Conservation (phyloP, 129 eudicot species). For the Arctium lappa region DNA sequence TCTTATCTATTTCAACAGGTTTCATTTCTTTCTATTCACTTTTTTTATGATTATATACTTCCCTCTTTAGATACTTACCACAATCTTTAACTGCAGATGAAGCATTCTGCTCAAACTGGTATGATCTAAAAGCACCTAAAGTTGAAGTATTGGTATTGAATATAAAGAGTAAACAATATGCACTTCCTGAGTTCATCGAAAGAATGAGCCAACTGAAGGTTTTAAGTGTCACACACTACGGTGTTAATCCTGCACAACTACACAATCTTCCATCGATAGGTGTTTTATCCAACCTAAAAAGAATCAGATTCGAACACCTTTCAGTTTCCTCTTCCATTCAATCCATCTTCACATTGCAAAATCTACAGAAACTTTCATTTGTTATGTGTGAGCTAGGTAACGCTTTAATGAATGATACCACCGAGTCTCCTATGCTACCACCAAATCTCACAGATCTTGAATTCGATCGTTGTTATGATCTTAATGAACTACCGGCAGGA, state of each 20-base stretch:
- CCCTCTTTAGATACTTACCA: not conserved
- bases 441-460: slow-evolving; percentile 38
- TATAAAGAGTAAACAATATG: slow-evolving; percentile 8
- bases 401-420: slow-evolving; percentile 20
- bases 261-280: slow-evolving; percentile 13
- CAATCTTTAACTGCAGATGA: slow-evolving; percentile 26
- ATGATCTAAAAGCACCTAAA: slow-evolving; percentile 25
- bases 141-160: slow-evolving; percentile 35
- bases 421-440: slow-evolving; percentile 22
- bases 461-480: slow-evolving; percentile 43
- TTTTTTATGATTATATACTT: not conserved
- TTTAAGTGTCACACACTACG: slow-evolving; percentile 25
- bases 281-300: slow-evolving; percentile 20
- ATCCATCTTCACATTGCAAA: slow-evolving; percentile 17
- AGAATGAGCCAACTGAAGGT: slow-evolving; percentile 29
- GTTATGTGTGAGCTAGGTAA: slow-evolving; percentile 40
- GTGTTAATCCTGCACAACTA: slow-evolving; percentile 16
- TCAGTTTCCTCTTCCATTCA: slow-evolving; percentile 24
- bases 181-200: slow-evolving; percentile 22
- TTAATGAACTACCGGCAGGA: slow-evolving; percentile 35
- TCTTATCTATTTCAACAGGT: slow-evolving; percentile 39
- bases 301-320: slow-evolving; percentile 29
- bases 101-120: slow-evolving; percentile 27
- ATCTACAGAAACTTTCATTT: slow-evolving; percentile 38
- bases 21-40: not conserved